A percentile compares a stretch with the other conserved stretches of the same genome.
Evolutionary conservation across 768 basidiomycete genomes (phyloP).

Genomic region (Tulasnella sp.): DNA sequence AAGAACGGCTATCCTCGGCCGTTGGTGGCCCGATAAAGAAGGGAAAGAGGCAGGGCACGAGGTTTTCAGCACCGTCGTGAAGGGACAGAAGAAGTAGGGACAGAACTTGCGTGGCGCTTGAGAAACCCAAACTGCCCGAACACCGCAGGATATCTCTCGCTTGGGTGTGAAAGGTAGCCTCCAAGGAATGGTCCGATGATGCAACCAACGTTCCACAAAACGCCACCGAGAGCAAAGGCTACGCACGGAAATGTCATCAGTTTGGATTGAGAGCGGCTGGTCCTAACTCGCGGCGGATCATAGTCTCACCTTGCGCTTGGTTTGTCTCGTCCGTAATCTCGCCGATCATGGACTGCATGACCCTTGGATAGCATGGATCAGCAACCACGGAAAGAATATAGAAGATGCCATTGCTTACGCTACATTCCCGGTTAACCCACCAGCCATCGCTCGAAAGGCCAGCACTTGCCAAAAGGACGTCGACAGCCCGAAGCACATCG

Average conservation of each 20-base stretch:
- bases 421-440: slow-evolving; percentile 13
- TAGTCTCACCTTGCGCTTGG: slow-evolving; percentile 33
- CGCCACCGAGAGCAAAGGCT: not conserved
- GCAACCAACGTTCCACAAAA: slow-evolving; percentile 1
- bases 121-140: slow-evolving; percentile 37
- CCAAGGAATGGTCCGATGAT: slow-evolving; percentile 31
- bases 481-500: slow-evolving; percentile 17
- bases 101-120: slow-evolving; percentile 17
- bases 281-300: not conserved
- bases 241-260: not conserved
- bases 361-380: slow-evolving; percentile 23
- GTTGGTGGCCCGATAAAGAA: no score
- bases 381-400: not conserved
- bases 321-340: slow-evolving; percentile 57
- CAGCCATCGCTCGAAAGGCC: not conserved
- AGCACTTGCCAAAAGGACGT: not conserved
- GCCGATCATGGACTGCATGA: slow-evolving; percentile 42
- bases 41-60: no score
- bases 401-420: not conserved
- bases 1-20: slow-evolving; percentile 41
- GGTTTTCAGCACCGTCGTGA: no score
- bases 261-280: not conserved
- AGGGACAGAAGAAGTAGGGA: no score
- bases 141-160: slow-evolving; percentile 35
- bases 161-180: slow-evolving; percentile 48